Evolutionary conservation across 23 red algal genomes (phyloP).

Genomic region (Gracilaria domingensis): DNA sequence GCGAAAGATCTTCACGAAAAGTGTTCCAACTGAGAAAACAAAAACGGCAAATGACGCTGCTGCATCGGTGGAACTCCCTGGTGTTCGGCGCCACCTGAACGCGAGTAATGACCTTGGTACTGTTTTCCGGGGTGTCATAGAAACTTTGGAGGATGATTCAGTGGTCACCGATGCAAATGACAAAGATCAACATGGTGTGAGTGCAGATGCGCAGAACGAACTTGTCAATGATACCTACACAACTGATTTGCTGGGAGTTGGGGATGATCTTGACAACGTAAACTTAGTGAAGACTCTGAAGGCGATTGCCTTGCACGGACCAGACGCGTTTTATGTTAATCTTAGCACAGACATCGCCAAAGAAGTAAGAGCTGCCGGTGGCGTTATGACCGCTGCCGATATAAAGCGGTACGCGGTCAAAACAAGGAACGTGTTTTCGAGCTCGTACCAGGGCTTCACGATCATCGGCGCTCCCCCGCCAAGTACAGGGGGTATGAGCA

Average conservation of each 20-base stretch:
- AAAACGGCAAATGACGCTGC: slow-evolving; percentile 44
- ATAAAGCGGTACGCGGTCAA: slow-evolving; percentile 63
- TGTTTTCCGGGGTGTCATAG: slow-evolving; percentile 38
- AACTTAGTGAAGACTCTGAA: slow-evolving; percentile 71
- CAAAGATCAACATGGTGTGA: slow-evolving; percentile 54
- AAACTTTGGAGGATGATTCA: slow-evolving; percentile 31
- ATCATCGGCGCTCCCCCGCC: slow-evolving; percentile 83
- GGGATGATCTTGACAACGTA: slow-evolving; percentile 71
- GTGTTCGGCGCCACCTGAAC: slow-evolving; percentile 5
- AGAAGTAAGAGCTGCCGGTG: slow-evolving; percentile 81
- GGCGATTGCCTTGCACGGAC: slow-evolving; percentile 60
- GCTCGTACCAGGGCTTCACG: slow-evolving; percentile 69
- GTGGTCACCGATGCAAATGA: slow-evolving; percentile 60
- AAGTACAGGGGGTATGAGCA: slow-evolving; percentile 77
- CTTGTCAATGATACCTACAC: slow-evolving; percentile 21
- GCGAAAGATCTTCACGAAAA: slow-evolving; percentile 65
- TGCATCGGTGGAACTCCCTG: slow-evolving; percentile 51
- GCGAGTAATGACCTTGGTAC: background rate
- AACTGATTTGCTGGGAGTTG: slow-evolving; percentile 63
- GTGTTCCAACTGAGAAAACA: slow-evolving; percentile 37
- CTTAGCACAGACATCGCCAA: slow-evolving; percentile 52
- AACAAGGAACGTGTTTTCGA: slow-evolving; percentile 57
- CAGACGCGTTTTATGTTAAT: slow-evolving; percentile 79
- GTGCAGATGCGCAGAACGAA: background rate
- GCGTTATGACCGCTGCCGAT: slow-evolving; percentile 79